Base-by-base conservation (phyloP, 75 land plant species). In the Chamaecyparis obtusa region DNA sequence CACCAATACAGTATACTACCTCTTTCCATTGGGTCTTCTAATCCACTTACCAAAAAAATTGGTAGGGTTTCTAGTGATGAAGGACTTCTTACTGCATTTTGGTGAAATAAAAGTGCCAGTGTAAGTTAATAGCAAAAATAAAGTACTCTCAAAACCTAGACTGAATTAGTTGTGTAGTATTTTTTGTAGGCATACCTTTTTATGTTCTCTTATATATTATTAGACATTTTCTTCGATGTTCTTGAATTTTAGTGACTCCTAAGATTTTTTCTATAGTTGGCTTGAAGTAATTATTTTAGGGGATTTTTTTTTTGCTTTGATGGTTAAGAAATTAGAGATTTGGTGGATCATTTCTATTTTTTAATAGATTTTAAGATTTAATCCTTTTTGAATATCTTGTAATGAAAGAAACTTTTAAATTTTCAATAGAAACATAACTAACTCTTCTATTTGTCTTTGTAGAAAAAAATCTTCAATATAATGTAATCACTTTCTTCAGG, bases 51-150 rank as follows among this genome's bases (percentile, higher is more conserved):
- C n/a, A n/a, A n/a, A n/a, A n/a, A n/a, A n/a, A n/a, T n/a, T n/a
- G n/a, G n/a, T n/a, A n/a, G n/a, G n/a, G n/a, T n/a, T n/a, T n/a
- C n/a, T n/a, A n/a, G n/a, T n/a, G n/a, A n/a, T n/a, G n/a, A n/a
- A n/a, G n/a, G n/a, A n/a, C n/a, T n/a, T n/a, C n/a, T n/a, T n/a
- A n/a, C n/a, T n/a, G 56, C 87, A 91, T 54, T 84, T 90, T 48
- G 90, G 90, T 51, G 76, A 76, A 67, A 76, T 90, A 19, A 88
- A 88, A 64, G 71, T 88, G 10, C 91, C 92, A 21, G 48, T 55
- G 92, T 93, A 88, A 87, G 93, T 93, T 60, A 8, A 27, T 79
- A 48, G 30, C 55, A 56, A 79, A 24, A 16, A 41, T 51, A 44
- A 49, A 33, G 30, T 27, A 19, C 13, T 43, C 32, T 17, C 9